Base-by-base conservation (phyloP, 495 filamentous ascomycete genomes). In the Penicillium robsamsonii region DNA sequence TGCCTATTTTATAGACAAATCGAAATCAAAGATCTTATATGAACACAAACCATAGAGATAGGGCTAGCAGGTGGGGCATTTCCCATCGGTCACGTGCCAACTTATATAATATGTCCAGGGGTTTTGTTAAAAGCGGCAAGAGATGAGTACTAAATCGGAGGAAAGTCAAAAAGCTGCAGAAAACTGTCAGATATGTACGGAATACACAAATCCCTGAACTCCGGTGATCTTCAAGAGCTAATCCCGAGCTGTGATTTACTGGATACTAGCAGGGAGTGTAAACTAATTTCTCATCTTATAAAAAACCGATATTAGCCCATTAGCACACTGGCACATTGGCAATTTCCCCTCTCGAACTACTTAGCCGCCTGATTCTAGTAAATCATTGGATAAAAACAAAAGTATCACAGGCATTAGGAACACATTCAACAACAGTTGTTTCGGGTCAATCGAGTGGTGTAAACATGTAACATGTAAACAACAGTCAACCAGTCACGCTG, bases 401-500 rank as follows among this genome's bases (percentile, higher is more conserved):
- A 30, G 18, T 27, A 45, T 33, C 41, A 43, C 30, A 37, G 10
- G 30, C 2, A 31, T 29, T 18, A 2, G 25, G 17, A 31, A n/a
- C 20, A 13, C 20, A 18, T 5, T 3, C 25, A 27, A 27, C 25
- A 5, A 27, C 5, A n/a, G 24, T 15, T 54, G 52, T 54, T 54
- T 46, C 52, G 46, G n/a, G 9, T 45, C 30, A 51, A 18, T 20
- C 18, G 24, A 29, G 33, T 29, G 45, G 27, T 47, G 22, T 29
- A 17, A 18, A 31, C 22, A 44, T 38, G 35, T 38, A 38, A 38
- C 35, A 38, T 38, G 25, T 43, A 43, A 56, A 56, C 35, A 50
- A 29, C n/a, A 40, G 25, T 35, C n/a, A 51, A 31, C 38, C 46
- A 31, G 48, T 37, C 25, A 37, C 25, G 33, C 29, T 49, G 30